Evolutionary conservation across 805 yeast species (phyloP).

Genomic region (Ogataea nakhonphanomensis): DNA sequence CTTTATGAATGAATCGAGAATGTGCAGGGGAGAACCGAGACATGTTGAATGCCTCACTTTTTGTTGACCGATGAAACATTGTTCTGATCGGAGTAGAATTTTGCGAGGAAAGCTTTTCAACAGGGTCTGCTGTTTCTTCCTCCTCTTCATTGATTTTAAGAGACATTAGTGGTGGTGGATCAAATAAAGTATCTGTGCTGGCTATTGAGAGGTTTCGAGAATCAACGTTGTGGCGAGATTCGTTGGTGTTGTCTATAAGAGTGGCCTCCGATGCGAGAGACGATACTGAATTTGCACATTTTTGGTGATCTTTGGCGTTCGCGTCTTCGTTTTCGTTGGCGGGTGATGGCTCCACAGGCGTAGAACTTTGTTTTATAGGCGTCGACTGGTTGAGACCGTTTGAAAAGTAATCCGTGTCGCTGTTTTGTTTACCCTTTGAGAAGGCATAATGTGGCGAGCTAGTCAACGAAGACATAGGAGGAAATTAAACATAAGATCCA

Average conservation of each 20-base stretch:
- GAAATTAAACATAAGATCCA: conserved; percentile 1
- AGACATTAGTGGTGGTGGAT: conserved; percentile 15
- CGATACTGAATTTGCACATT: conserved; percentile 20
- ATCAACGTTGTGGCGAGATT: not conserved
- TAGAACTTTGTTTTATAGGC: not conserved
- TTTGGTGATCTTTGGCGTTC: conserved; percentile 13
- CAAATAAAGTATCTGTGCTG: conserved; percentile 23
- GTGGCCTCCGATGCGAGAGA: conserved; percentile 23
- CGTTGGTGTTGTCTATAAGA: conserved; percentile 12
- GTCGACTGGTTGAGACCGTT: not conserved
- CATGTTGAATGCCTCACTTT: conserved; percentile 15
- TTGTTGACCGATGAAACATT: conserved; percentile 19
- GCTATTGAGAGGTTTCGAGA: conserved; percentile 17
- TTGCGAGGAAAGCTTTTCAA: conserved; percentile 7
- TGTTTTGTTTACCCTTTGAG: conserved; percentile 3
- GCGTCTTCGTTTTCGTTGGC: conserved; percentile 3
- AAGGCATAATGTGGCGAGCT: conserved; percentile 15
- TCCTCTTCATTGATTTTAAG: conserved; percentile 21
- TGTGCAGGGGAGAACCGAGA: conserved; percentile 5
- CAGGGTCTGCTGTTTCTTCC: conserved; percentile 10
- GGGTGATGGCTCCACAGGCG: not conserved
- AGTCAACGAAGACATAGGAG: conserved; percentile 16
- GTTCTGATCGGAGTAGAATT: conserved; percentile 11
- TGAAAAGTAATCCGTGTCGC: conserved; percentile 5
- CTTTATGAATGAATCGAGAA: conserved; percentile 8